Conservation (phyloP, 192 early-diverging fungal genomes). For the Oehlia diaphana region DNA sequence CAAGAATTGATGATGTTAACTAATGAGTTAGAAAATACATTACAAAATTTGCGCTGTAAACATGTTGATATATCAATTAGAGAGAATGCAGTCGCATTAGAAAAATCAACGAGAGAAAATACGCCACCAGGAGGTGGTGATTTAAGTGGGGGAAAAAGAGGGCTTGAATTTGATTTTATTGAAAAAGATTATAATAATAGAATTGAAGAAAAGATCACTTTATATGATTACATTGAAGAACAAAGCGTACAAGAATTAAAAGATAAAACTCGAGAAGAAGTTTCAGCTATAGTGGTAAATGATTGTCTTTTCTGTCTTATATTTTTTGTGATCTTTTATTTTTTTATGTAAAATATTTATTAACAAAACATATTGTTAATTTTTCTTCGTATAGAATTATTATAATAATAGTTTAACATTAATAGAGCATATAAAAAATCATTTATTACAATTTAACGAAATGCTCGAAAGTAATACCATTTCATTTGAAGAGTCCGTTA, state of each 20-base stretch:
- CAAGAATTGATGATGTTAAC: conserved; percentile 20
- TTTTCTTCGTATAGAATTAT: conserved; percentile 4
- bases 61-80: conserved; percentile 18
- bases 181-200: neutral
- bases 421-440: neutral
- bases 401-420: conserved; percentile 6
- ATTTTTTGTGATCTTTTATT: no score
- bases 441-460: conserved; percentile 9
- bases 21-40: conserved; percentile 16
- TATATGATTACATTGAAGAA: conserved; percentile 32
- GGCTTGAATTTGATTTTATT: neutral
- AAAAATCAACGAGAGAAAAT: neutral
- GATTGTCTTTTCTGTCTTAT: neutral
- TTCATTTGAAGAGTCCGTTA: conserved; percentile 35
- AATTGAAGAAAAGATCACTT: conserved; percentile 3
- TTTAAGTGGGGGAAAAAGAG: neutral
- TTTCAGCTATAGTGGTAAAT: conserved; percentile 13
- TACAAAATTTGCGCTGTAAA: conserved; percentile 20
- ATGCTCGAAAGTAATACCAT: conserved; percentile 24
- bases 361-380: neutral
- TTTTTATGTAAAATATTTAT: neutral
- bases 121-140: neutral
- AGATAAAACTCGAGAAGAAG: conserved; percentile 27
- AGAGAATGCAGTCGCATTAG: conserved; percentile 18
- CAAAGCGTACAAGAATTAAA: conserved; percentile 27